Evolutionary conservation across 1,139 yeast genomes (phyloP), one percentile per base, ranked within the genome.

Genomic region (Pichia cactophila): DNA sequence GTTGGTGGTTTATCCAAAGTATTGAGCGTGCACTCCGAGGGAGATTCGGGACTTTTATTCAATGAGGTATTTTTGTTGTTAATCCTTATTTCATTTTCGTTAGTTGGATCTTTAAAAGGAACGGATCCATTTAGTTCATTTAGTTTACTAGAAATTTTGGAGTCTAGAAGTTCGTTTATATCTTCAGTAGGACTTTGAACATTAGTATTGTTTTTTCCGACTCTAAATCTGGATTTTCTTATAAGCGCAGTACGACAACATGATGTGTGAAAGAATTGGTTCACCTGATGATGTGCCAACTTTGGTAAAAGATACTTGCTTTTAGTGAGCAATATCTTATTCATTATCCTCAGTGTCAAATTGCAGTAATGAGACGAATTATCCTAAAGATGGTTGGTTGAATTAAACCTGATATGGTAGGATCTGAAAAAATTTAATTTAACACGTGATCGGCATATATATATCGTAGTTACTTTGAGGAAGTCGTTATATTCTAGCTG

Each of bases 171-270:
- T 10, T 35, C 38, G 16, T 31, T 14, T 10, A 31, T 31, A 14
- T 37, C 40, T 7, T 45, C 42, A 5, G 43, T 20, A 7, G 46
- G 46, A n/a, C 20, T 26, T 33, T 26, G 31, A 38, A 43, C 37
- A 26, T 33, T 17, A 10, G 42, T 12, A 10, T 12, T 26, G 6
- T 47, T 26, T 33, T 50, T 52, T 36, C 9, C 28, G 10, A 23
- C 5, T 29, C 44, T 41, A 41, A 60, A 60, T 44, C 61, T 55
- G n/a, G 62, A 59, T 50, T 59, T 56, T 41, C 55, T 52, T 4
- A 58, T 52, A 6, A 54, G 54, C 5, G 47, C 45, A 11, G 52
- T 26, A 9, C 28, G 41, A 3, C 3, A 16, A 17, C 26, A 40
- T 26, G 16, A 11, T 9, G 42, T 26, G 17, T 40, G 33, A n/a